Percentiles rank a stretch among this genome's conserved stretches.
These are phyloP conservation scores for Wickerhamomyces tratensis DNA, from an alignment of 805 yeast genomes.

Conservation along the genomic window DNA sequence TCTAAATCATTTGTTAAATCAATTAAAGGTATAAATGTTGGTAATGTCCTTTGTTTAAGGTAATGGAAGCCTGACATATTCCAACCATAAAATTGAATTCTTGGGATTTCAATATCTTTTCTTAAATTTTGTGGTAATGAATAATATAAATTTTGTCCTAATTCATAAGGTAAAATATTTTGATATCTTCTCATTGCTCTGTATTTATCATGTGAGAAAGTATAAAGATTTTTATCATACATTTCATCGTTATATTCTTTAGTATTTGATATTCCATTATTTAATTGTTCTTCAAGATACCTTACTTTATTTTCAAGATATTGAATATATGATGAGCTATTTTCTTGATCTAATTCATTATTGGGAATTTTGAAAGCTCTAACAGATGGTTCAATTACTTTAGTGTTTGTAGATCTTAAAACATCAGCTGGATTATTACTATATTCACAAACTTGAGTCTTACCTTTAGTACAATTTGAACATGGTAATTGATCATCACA, in stretches of 20 bases:
- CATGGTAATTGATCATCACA: conserved; percentile 49
- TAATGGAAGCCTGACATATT: conserved; percentile 52
- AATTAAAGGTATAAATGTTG: conserved; percentile 14
- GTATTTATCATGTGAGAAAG: conserved; percentile 32
- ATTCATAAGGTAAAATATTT: conserved; percentile 27
- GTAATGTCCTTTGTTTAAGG: conserved; percentile 24
- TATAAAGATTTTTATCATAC: conserved; percentile 13
- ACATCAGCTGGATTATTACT: background rate
- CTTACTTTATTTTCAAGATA: conserved; percentile 31
- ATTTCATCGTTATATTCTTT: conserved; percentile 7
- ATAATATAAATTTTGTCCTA: conserved; percentile 25
- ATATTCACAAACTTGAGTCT: conserved; percentile 6
- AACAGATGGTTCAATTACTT: background rate
- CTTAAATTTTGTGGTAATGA: conserved; percentile 23
- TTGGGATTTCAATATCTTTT: conserved; percentile 32
- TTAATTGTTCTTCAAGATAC: conserved; percentile 24
- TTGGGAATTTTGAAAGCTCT: background rate
- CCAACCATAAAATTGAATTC: conserved; percentile 59
- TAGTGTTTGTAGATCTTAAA: background rate
- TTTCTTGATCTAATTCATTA: background rate
- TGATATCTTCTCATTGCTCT: conserved; percentile 38
- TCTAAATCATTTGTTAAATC: conserved; percentile 12
- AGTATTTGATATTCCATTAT: background rate
- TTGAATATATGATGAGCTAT: conserved; percentile 14
- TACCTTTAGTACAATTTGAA: conserved; percentile 24